Percentiles rank a stretch among this genome's conserved stretches.
Evolutionary conservation across 257 asterid genomes (phyloP).

Genomic region (Fraxinus anomala): DNA sequence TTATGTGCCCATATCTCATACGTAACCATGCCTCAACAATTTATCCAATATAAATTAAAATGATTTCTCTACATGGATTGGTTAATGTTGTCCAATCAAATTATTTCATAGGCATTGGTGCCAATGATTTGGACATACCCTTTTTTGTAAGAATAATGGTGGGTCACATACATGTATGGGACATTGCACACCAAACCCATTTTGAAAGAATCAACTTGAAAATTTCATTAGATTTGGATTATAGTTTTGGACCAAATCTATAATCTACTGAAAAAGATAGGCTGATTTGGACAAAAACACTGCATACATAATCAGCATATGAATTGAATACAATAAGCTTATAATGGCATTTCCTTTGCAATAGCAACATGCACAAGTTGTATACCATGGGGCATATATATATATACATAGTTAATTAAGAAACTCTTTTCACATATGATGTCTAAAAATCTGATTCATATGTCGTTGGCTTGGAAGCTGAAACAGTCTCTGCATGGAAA

Average conservation of each 20-base stretch:
- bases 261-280: constrained; percentile 8
- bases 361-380: background rate
- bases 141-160: constrained; percentile 5
- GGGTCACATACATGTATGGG: background rate
- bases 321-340: background rate
- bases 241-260: constrained; percentile 10
- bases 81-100: constrained; percentile 25
- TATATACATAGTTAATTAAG: background rate
- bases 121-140: constrained; percentile 6
- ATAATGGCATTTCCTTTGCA: background rate
- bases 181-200: background rate
- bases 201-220: constrained; percentile 19
- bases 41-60: background rate
- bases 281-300: constrained; percentile 16
- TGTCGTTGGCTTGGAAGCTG: constrained; percentile 13
- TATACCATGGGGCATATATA: background rate
- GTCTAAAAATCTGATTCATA: background rate
- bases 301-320: constrained; percentile 15
- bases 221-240: background rate
- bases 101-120: background rate
- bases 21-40: background rate
- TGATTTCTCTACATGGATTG: constrained; percentile 16
- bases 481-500: constrained; percentile 29
- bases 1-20: constrained; percentile 9
- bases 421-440: background rate